A percentile compares a stretch with the other conserved stretches of the same genome.
These are phyloP conservation scores for Flaveria sonorensis DNA, from an alignment of 129 eudicot genomes.

Conservation along the genomic window DNA sequence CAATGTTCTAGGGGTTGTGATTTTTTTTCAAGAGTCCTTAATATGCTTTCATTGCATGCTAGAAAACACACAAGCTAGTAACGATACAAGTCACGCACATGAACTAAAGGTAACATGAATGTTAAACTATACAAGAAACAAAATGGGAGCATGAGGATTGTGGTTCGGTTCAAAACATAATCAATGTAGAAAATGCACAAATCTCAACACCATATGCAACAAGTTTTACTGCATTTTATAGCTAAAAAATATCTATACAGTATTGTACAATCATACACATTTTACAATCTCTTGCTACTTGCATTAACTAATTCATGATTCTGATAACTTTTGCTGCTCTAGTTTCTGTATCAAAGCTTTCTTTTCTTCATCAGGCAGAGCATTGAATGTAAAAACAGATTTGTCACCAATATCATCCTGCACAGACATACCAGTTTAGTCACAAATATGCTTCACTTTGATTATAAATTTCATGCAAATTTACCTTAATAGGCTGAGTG, in stretches of 20 bases:
- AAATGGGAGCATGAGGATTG: not conserved
- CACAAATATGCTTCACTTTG: constrained; percentile 3
- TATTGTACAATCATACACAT: constrained; percentile 15
- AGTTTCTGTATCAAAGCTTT: constrained; percentile 64
- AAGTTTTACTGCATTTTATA: constrained; percentile 20
- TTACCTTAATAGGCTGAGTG: constrained; percentile 90
- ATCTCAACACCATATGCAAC: not conserved
- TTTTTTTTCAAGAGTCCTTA: not conserved
- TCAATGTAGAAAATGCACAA: not conserved
- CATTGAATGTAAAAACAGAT: constrained; percentile 81
- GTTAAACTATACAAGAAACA: not conserved
- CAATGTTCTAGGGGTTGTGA: not conserved
- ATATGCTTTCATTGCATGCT: not conserved
- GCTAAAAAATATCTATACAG: constrained; percentile 28
- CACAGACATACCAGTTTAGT: constrained; percentile 17
- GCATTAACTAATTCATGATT: constrained; percentile 31
- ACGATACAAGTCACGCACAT: not conserved
- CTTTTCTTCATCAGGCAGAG: constrained; percentile 78
- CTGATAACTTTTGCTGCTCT: constrained; percentile 43
- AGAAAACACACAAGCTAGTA: not conserved
- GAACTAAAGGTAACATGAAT: not conserved
- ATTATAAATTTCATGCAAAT: not conserved
- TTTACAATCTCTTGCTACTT: not conserved
- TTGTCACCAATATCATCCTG: constrained; percentile 99
- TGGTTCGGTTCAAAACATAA: not conserved